Evolutionary conservation across 2,329 filamentous ascomycete genomes (phyloP), one percentile per base, ranked within the genome.

Genomic region (Achaetomium macrosporum): DNA sequence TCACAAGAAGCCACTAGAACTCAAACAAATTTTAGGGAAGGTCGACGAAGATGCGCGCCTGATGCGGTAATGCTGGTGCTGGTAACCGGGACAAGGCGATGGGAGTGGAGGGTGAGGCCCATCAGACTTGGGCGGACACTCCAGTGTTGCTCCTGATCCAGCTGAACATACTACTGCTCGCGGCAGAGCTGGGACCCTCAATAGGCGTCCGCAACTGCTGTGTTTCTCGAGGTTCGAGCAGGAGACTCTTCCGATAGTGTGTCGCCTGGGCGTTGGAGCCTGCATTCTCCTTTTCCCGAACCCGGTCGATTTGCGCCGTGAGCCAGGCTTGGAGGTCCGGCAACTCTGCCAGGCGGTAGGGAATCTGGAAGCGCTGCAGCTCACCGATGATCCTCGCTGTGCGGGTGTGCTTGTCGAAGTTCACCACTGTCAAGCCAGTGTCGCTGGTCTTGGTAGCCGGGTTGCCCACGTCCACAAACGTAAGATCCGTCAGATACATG

Each of bases 301-400:
- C 88, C 29, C 86, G 83, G 43, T 82, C 74, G 47, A 96, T 83
- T 68, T 96, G 88, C 19, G 82, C 78, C 57, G 91, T 82, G 68
- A 99, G 83, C 92, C 92, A 99, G 20, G 92, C 85, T 67, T 97
- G 92, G 67, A 99, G 79, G 63, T 97, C 92, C 0, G 88, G 83
- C 4, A 97, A 76, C 65, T 93, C 87, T 1, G 80, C 79, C 16
- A 99, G 79, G 7, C 86, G 82, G 68, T 97, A 97, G 0, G 91
- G 90, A 17, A 96, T 88, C 70, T 99, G 93, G 74, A 97, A 97
- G 16, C 91, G 85, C 68, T 99, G 93, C 8, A 99, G 80, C 63
- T 97, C 92, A 58, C 89, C 88, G 63, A 99, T 95, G 65, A 97
- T 95, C 71, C 91, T 93, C 42, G 92, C 91, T 2, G 91, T 97